A percentile compares a stretch with the other conserved stretches of the same genome.
These are phyloP conservation scores for Ogataea nonfermentans DNA, from an alignment of 805 yeast genomes.

Conservation along the genomic window DNA sequence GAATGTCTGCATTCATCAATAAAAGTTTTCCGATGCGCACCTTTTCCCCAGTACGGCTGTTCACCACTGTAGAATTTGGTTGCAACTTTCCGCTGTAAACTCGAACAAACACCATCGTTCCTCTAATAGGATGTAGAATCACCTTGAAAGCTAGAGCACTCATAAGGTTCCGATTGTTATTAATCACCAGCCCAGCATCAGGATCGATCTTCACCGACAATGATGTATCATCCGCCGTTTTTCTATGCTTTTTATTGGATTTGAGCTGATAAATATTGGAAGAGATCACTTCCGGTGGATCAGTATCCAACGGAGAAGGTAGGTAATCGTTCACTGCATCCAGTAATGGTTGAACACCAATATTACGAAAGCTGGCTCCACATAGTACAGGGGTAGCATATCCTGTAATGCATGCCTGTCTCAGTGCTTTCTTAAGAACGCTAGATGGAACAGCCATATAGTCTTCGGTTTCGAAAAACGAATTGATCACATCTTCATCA, in stretches of 20 bases:
- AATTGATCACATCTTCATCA: slow-evolving; percentile 75
- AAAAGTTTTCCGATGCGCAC: slow-evolving; percentile 67
- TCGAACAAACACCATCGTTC: slow-evolving; percentile 80
- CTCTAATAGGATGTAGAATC: slow-evolving; percentile 77
- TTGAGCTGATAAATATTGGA: slow-evolving; percentile 19
- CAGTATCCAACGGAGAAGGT: slow-evolving; percentile 75
- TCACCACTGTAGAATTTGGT: slow-evolving; percentile 59
- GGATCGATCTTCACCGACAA: slow-evolving; percentile 40
- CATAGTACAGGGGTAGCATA: slow-evolving; percentile 77
- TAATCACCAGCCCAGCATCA: slow-evolving; percentile 48
- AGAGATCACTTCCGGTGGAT: slow-evolving; percentile 49
- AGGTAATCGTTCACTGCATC: slow-evolving; percentile 77
- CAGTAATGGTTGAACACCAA: slow-evolving; percentile 92
- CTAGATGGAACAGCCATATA: slow-evolving; percentile 61
- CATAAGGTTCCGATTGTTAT: slow-evolving; percentile 57
- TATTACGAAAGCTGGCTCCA: slow-evolving; percentile 89
- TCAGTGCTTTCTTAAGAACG: slow-evolving; percentile 57
- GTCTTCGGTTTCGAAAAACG: slow-evolving; percentile 73
- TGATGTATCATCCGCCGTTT: slow-evolving; percentile 12
- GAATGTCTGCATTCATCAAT: slow-evolving; percentile 85
- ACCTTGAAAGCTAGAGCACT: slow-evolving; percentile 91
- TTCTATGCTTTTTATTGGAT: slow-evolving; percentile 18
- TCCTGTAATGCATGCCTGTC: slow-evolving; percentile 57
- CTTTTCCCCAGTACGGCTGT: slow-evolving; percentile 67
- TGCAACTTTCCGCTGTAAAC: slow-evolving; percentile 80